Conservation (phyloP, 257 asterid species). For the Ligustrum vulgare region DNA sequence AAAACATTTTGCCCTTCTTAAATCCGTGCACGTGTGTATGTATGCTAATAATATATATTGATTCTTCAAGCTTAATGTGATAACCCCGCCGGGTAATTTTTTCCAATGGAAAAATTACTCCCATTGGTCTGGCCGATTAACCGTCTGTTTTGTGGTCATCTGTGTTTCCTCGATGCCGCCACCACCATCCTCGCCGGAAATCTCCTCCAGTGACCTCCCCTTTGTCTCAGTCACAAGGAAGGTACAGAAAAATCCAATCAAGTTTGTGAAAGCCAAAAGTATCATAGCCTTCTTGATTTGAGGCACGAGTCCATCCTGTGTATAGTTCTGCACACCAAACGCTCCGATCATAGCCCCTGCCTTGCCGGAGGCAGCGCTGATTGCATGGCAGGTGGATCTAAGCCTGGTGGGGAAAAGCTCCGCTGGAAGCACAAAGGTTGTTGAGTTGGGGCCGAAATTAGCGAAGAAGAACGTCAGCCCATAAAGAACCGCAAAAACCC, state of each 20-base stretch:
- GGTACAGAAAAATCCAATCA: not conserved
- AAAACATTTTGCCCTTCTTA: not conserved
- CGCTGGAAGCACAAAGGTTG: conserved; percentile 8
- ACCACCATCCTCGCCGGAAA: not conserved
- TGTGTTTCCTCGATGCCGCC: not conserved
- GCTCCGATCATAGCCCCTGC: conserved; percentile 7
- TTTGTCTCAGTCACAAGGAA: conserved; percentile 7
- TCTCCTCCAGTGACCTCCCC: conserved; percentile 12
- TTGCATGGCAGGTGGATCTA: conserved; percentile 13
- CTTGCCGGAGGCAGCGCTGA: not conserved
- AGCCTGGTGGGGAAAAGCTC: conserved; percentile 11
- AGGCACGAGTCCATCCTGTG: not conserved
- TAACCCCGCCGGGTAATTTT: conserved; percentile 5
- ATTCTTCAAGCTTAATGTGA: conserved; percentile 19
- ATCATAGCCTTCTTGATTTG: not conserved
- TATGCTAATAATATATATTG: not conserved
- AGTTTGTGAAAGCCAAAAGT: not conserved
- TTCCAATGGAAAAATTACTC: conserved; percentile 16
- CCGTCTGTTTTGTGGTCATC: conserved; percentile 6
- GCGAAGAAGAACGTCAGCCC: conserved; percentile 14
- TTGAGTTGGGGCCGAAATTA: conserved; percentile 7
- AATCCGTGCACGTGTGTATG: not conserved
- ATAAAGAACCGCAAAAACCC: not conserved
- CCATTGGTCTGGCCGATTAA: conserved; percentile 21
- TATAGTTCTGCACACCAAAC: not conserved